Evolutionary conservation across 1,284 basidiomycete genomes (phyloP).

Genomic region (Ceratobasidium sp.): DNA sequence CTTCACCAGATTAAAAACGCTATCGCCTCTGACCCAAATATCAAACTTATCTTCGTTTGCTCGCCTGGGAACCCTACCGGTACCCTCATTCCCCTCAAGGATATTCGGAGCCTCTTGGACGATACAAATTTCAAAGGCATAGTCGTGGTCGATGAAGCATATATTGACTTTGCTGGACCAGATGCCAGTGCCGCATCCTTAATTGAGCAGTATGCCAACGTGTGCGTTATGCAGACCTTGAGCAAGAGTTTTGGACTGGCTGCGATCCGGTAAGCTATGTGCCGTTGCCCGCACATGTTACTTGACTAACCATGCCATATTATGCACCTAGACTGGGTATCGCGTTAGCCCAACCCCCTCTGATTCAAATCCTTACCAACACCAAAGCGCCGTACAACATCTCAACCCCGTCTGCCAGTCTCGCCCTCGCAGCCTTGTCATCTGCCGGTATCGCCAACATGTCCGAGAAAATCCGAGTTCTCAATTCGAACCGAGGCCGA

Average conservation of each 20-base stretch:
- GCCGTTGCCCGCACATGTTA: neutral
- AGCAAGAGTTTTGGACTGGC: constrained; percentile 97
- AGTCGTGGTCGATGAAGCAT: constrained; percentile 95
- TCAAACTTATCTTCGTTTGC: constrained; percentile 94
- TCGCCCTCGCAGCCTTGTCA: constrained; percentile 82
- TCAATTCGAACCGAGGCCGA: constrained; percentile 64
- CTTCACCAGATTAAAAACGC: constrained; percentile 69
- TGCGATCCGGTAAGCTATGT: constrained; percentile 76
- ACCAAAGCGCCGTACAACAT: constrained; percentile 99
- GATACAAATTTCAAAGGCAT: constrained; percentile 87
- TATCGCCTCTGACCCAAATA: constrained; percentile 68
- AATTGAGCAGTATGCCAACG: constrained; percentile 82
- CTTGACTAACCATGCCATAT: neutral
- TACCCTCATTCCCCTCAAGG: constrained; percentile 77
- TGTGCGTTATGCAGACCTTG: constrained; percentile 93
- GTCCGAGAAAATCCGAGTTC: constrained; percentile 66
- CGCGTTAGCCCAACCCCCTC: constrained; percentile 85
- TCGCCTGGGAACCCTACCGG: constrained; percentile 98
- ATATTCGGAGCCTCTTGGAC: constrained; percentile 76
- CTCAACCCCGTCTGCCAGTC: constrained; percentile 85
- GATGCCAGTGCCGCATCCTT: constrained; percentile 69
- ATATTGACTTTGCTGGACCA: constrained; percentile 87
- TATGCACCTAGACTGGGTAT: constrained; percentile 75
- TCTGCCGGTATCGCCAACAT: constrained; percentile 68
- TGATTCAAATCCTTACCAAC: constrained; percentile 92